Evolutionary conservation across 495 filamentous ascomycete genomes (phyloP), one percentile per base, ranked within the genome.

Genomic region (Talaromyces borbonicus): DNA sequence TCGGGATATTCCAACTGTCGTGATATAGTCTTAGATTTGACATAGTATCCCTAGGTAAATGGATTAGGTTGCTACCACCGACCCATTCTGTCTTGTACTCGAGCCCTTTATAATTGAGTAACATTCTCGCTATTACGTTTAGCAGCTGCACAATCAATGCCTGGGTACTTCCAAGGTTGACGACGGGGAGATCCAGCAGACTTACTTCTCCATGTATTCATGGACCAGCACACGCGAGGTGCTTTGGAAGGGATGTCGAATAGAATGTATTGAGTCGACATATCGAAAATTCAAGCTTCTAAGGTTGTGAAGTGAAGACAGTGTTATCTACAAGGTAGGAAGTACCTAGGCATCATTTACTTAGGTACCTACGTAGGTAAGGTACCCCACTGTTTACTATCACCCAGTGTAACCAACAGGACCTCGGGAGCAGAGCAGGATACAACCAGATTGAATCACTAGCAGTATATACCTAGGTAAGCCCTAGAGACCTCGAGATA

Each of bases 31-130:
- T 41, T 47, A 38, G n/a, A 38, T 47, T 22, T 22, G 33, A 27
- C 20, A 5, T 33, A 18, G 37, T 4, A 8, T 35, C 9, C 16
- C 12, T 35, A n/a, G n/a, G n/a, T n/a, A n/a, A n/a, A n/a, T n/a
- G n/a, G n/a, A n/a, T n/a, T n/a, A n/a, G n/a, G n/a, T 37, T 1
- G 3, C 3, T 47, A 24, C 23, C 5, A 14, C 30, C 11, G 46
- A 77, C 57, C 78, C 77, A 84, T 70, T 78, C 65, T 4, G 80
- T 85, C 47, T 67, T 63, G 61, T 81, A 83, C 39, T 73, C 64
- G n/a, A 83, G 56, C 5, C 62, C 60, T 55, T 85, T 83, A 63
- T 68, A 78, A 60, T 82, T 81, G 29, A 85, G 62, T 4, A 61
- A 32, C 11, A 83, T 50, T 3, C 79, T 77, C 36, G 74, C 78